These are phyloP conservation scores for Morella rubra DNA, from an alignment of 306 rosid species.

Conservation along the genomic window DNA sequence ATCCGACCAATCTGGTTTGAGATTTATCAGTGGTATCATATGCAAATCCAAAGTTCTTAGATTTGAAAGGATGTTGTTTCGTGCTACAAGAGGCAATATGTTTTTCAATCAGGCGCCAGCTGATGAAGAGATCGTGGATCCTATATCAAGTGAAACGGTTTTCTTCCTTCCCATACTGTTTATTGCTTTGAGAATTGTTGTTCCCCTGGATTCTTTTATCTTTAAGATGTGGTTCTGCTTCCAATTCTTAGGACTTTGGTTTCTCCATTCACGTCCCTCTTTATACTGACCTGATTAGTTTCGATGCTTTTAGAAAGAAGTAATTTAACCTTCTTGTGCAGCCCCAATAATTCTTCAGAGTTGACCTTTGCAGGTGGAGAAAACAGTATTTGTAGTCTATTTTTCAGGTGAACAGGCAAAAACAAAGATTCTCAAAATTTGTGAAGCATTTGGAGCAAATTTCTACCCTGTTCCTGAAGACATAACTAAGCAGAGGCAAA, in stretches of 20 bases:
- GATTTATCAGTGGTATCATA: conserved; percentile 91
- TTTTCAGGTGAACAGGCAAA: conserved; percentile 98
- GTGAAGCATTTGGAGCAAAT: conserved; percentile 97
- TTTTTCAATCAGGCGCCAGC: conserved; percentile 91
- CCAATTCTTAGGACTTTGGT: conserved; percentile 17
- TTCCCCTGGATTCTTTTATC: background rate
- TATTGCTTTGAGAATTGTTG: conserved; percentile 23
- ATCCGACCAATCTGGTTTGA: conserved; percentile 80
- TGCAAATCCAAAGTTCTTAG: conserved; percentile 78
- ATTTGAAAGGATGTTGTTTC: conserved; percentile 96
- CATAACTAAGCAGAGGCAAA: conserved; percentile 80
- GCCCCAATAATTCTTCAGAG: conserved; percentile 24
- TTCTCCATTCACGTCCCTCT: conserved; percentile 13
- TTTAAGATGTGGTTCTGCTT: conserved; percentile 6
- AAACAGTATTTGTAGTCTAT: conserved; percentile 89
- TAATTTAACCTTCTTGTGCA: conserved; percentile 19
- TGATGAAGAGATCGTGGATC: conserved; percentile 88
- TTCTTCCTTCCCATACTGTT: conserved; percentile 38
- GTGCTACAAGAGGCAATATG: conserved; percentile 99
- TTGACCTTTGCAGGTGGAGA: conserved; percentile 74
- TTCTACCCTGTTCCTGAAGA: conserved; percentile 99
- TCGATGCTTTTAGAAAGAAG: conserved; percentile 23
- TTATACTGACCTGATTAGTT: background rate
- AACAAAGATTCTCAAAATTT: conserved; percentile 88
- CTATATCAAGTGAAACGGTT: conserved; percentile 87